phyloP scores from a whole-genome alignment of 192 early-diverging fungal species.

The Diversispora eburnea region DNA sequence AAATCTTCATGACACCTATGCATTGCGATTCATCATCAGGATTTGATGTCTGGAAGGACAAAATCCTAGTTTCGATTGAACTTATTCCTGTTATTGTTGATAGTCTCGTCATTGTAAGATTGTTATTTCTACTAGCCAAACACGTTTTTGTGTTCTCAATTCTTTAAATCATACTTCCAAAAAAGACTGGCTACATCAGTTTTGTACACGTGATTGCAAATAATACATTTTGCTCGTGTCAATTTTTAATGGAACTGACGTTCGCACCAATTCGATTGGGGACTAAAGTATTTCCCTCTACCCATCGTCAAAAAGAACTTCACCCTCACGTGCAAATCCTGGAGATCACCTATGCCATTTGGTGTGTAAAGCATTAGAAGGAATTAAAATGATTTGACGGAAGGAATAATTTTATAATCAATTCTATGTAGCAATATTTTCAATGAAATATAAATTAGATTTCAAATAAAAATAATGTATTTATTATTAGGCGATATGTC shows the following conservation, averaged over 20 bases:
- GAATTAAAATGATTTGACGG: too few species aligned
- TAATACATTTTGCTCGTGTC: background rate
- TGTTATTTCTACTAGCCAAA: background rate
- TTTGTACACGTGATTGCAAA: background rate
- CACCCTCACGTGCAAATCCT: too few species aligned
- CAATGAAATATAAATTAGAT: too few species aligned
- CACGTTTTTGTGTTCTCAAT: background rate
- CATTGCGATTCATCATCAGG: background rate
- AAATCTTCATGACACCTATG: slow-evolving; percentile 1
- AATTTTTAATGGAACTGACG: background rate
- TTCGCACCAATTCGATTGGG: too few species aligned
- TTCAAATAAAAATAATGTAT: too few species aligned
- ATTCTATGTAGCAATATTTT: too few species aligned
- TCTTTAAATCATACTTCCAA: background rate
- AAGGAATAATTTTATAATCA: too few species aligned
- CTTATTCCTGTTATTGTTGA: slow-evolving; percentile 8
- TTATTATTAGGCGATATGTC: too few species aligned
- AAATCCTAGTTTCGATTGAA: background rate
- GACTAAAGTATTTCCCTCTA: too few species aligned
- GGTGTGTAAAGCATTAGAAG: too few species aligned
- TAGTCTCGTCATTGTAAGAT: background rate
- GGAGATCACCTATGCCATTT: too few species aligned
- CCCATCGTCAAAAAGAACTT: background rate
- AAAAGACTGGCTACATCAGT: background rate
- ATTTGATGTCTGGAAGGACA: background rate